Conservation (phyloP, 495 filamentous ascomycete genomes). For the Talaromyces ruber region DNA sequence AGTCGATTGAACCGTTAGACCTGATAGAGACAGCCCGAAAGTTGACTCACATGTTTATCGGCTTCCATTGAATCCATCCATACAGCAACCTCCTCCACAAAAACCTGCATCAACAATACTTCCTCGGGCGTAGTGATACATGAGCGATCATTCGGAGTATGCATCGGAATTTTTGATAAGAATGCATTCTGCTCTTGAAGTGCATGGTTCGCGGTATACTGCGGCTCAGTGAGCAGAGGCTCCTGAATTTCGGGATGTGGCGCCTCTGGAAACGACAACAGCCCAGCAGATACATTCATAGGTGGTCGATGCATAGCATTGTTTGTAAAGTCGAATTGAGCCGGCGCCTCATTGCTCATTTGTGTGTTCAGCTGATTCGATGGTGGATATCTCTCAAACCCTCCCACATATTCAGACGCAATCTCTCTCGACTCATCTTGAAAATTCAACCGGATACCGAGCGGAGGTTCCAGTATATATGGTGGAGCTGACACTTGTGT, state of each 20-base stretch:
- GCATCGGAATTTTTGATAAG: conserved; percentile 13
- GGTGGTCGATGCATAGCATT: conserved; percentile 25
- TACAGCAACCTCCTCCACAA: conserved; percentile 80
- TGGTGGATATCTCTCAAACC: conserved; percentile 63
- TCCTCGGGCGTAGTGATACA: conserved; percentile 68
- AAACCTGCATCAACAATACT: conserved; percentile 78
- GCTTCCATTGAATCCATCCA: conserved; percentile 94
- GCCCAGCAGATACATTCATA: conserved; percentile 32
- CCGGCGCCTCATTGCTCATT: conserved; percentile 21
- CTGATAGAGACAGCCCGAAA: neutral
- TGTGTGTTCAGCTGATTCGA: conserved; percentile 27
- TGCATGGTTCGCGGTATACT: conserved; percentile 22
- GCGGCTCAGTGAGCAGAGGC: conserved; percentile 17
- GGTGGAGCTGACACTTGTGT: conserved; percentile 66
- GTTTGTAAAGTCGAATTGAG: conserved; percentile 30
- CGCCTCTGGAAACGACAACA: conserved; percentile 20
- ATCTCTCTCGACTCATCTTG: conserved; percentile 86
- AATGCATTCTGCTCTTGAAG: conserved; percentile 16
- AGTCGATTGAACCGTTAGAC: neutral
- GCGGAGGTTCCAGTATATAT: conserved; percentile 45
- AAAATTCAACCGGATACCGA: conserved; percentile 67
- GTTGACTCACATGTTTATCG: conserved; percentile 62
- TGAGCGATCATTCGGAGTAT: conserved; percentile 25
- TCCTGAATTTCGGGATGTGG: conserved; percentile 21
- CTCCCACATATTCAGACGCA: conserved; percentile 85